These are phyloP conservation scores for Phytophthora hybrid DNA, from an alignment of 352 stramenopile species.

Conservation along the genomic window DNA sequence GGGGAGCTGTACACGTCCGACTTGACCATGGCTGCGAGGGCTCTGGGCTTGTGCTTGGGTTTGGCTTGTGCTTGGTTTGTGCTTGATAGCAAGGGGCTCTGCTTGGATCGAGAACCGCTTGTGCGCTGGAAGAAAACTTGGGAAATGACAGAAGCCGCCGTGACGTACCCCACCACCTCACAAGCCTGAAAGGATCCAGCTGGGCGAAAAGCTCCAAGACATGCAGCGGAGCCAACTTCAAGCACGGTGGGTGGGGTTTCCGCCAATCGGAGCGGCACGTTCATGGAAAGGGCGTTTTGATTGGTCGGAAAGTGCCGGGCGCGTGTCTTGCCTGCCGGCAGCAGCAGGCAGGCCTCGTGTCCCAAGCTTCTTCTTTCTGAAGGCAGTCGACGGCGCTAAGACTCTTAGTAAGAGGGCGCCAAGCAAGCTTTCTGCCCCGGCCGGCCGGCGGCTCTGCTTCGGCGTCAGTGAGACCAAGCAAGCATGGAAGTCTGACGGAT, in stretches of 20 bases:
- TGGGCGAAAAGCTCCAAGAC: constrained; percentile 29
- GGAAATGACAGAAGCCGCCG: constrained; percentile 44
- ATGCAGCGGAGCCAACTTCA: constrained; percentile 46
- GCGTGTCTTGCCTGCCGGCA: neutral
- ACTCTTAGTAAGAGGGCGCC: no score
- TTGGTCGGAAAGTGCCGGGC: constrained; percentile 23
- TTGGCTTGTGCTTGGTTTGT: no score
- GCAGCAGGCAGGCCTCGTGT: neutral
- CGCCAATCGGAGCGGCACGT: constrained; percentile 18
- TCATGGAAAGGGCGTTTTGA: constrained; percentile 20
- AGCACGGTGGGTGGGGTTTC: constrained; percentile 23
- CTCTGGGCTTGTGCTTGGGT: constrained; percentile 16
- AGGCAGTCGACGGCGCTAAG: neutral
- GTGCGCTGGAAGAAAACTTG: constrained; percentile 54
- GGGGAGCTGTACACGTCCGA: constrained; percentile 80
- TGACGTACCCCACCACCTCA: constrained; percentile 27
- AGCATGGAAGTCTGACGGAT: constrained; percentile 3
- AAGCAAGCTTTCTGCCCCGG: neutral
- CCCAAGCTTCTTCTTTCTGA: neutral
- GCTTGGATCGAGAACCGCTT: constrained; percentile 41
- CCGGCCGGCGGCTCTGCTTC: no score
- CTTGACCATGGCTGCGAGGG: constrained; percentile 66
- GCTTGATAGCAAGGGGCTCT: constrained; percentile 1
- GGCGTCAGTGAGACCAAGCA: neutral
- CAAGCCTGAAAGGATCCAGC: constrained; percentile 32